Conservation (phyloP, 2,329 filamentous ascomycete species). For the Alternaria conjuncta region DNA sequence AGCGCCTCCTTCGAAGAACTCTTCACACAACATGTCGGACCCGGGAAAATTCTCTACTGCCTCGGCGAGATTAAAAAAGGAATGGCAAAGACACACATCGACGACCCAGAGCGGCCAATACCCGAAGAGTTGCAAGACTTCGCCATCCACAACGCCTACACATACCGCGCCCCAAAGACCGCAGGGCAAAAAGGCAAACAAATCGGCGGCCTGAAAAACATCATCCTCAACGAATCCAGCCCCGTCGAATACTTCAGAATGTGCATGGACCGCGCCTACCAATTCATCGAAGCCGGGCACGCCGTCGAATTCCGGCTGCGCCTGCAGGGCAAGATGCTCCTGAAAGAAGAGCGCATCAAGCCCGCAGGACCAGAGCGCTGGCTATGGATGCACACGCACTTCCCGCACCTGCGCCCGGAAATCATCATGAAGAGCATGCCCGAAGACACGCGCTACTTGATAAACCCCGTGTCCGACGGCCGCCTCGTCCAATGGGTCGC, state of each 20-base stretch:
- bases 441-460: constrained; percentile 18
- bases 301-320: constrained; percentile 34
- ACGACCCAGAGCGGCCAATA: constrained; percentile 1
- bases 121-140: constrained; percentile 10
- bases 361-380: constrained; percentile 5
- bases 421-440: constrained; percentile 42
- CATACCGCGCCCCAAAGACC: not conserved
- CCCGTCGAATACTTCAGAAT: constrained; percentile 12
- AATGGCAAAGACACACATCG: not conserved
- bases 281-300: constrained; percentile 25
- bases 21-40: constrained; percentile 24
- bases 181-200: constrained; percentile 5
- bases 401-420: constrained; percentile 41
- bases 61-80: constrained; percentile 3
- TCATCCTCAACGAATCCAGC: constrained; percentile 22
- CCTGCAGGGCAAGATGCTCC: not conserved
- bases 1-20: constrained; percentile 27
- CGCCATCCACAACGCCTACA: constrained; percentile 13
- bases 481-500: constrained; percentile 35
- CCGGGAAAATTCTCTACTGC: constrained; percentile 30
- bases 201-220: constrained; percentile 22
- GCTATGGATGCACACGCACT: constrained; percentile 33
- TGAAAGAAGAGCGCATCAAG: constrained; percentile 10
- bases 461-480: constrained; percentile 34
- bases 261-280: constrained; percentile 31